Evolutionary conservation across 2,329 filamentous ascomycete genomes (phyloP).

Genomic region (Sporothrix brunneoviolacea): DNA sequence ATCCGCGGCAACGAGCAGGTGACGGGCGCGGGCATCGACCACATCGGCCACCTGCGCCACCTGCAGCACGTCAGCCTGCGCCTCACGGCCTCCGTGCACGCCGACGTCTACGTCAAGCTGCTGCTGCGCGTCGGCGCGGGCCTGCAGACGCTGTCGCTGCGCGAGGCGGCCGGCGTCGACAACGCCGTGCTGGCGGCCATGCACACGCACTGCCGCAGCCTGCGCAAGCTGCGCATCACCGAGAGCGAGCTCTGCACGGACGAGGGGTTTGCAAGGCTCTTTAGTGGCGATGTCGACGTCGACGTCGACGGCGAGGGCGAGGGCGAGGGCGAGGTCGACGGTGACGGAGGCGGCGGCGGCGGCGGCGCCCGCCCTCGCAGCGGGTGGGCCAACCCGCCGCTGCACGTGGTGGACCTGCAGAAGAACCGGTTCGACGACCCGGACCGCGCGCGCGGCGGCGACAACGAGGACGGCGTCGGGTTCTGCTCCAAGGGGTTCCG

Average conservation of each 20-base stretch:
- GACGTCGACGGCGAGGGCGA: too few species aligned
- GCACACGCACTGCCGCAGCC: conserved; percentile 58
- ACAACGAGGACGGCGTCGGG: conserved; percentile 60
- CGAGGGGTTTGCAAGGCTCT: conserved; percentile 63
- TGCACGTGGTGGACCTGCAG: conserved; percentile 67
- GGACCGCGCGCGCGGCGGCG: conserved; percentile 57
- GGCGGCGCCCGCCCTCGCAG: too few species aligned
- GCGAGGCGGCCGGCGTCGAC: conserved; percentile 58
- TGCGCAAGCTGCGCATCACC: conserved; percentile 74
- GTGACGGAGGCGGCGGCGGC: too few species aligned
- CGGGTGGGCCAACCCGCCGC: conserved; percentile 63
- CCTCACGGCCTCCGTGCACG: conserved; percentile 50
- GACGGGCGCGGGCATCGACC: conserved; percentile 56
- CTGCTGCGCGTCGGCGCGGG: conserved; percentile 55
- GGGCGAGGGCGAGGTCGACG: too few species aligned
- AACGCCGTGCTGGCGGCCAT: conserved; percentile 65
- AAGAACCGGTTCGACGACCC: conserved; percentile 73
- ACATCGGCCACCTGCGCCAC: conserved; percentile 54
- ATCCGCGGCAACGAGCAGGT: conserved; percentile 73
- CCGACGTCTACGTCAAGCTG: conserved; percentile 53
- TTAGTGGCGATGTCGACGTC: too few species aligned
- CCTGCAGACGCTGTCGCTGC: conserved; percentile 72
- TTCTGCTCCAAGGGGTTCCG: conserved; percentile 69
- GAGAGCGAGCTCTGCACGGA: conserved; percentile 73
- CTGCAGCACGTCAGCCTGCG: conserved; percentile 73